phyloP scores from a whole-genome alignment of 2,329 filamentous ascomycete species.

The Chaetomiaceae sp. region DNA sequence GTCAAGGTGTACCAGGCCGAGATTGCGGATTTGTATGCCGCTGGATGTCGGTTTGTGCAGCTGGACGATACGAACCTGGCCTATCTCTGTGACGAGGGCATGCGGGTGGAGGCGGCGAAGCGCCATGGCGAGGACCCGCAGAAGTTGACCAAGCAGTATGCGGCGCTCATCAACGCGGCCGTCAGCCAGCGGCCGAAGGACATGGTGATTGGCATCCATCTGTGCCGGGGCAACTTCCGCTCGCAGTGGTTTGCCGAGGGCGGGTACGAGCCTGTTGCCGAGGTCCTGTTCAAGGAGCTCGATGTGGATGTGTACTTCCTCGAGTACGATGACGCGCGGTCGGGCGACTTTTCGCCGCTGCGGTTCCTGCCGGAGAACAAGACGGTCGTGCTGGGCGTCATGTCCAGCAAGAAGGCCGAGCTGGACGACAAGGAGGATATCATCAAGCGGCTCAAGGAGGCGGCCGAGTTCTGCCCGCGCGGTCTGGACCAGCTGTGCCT shows the following conservation, averaged over 20 bases:
- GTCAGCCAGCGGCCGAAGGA: constrained; percentile 49
- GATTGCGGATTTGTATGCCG: constrained; percentile 47
- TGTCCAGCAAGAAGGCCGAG: constrained; percentile 54
- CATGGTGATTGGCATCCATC: constrained; percentile 53
- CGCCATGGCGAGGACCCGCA: constrained; percentile 48
- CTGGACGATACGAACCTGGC: constrained; percentile 58
- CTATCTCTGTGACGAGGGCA: constrained; percentile 53
- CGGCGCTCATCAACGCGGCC: constrained; percentile 50
- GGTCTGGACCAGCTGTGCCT: constrained; percentile 53
- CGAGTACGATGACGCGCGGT: constrained; percentile 55
- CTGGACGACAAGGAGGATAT: constrained; percentile 45
- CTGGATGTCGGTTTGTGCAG: constrained; percentile 54
- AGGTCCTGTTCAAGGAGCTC: constrained; percentile 53
- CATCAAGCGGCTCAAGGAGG: constrained; percentile 40
- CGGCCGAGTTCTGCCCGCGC: constrained; percentile 43
- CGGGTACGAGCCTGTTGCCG: constrained; percentile 54
- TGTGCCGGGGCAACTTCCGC: constrained; percentile 55
- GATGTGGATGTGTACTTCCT: constrained; percentile 57
- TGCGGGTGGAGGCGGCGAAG: constrained; percentile 49
- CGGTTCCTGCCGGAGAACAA: constrained; percentile 51
- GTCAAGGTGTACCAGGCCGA: constrained; percentile 53
- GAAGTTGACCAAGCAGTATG: constrained; percentile 48
- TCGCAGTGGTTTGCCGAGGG: constrained; percentile 55
- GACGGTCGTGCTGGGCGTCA: constrained; percentile 52
- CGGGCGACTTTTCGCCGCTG: constrained; percentile 52